Conservation (phyloP, 306 rosid species). For the Quercus rubra region DNA sequence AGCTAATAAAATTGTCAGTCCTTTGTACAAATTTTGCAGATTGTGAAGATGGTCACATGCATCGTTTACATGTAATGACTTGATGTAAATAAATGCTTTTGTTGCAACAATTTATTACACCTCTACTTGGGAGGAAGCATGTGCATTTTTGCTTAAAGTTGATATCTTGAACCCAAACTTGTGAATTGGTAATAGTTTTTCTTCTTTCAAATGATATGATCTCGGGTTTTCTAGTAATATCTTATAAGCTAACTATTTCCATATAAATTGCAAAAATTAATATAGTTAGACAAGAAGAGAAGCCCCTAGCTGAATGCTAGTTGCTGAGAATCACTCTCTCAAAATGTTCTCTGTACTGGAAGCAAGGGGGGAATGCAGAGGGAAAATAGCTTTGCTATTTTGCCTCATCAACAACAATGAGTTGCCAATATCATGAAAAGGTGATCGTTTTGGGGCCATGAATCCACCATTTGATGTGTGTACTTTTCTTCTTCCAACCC, state of each 20-base stretch:
- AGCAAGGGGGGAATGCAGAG: conserved; percentile 39
- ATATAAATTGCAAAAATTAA: background rate
- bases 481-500: conserved; percentile 35
- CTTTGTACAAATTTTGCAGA: too few species aligned
- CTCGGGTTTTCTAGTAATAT: background rate
- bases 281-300: background rate
- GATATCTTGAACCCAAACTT: background rate
- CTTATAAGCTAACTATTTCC: background rate
- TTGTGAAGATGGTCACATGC: too few species aligned
- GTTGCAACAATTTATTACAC: too few species aligned
- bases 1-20: too few species aligned
- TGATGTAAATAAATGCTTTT: too few species aligned
- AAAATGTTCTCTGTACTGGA: conserved; percentile 21
- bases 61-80: too few species aligned
- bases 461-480: conserved; percentile 15
- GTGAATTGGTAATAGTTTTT: background rate
- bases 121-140: background rate
- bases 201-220: background rate
- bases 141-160: background rate
- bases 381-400: conserved; percentile 45
- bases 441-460: conserved; percentile 33
- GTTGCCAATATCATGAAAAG: conserved; percentile 65
- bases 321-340: background rate
- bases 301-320: conserved; percentile 3
- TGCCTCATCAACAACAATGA: conserved; percentile 38